Evolutionary conservation across 2,329 filamentous ascomycete species (phyloP), one percentile per base, ranked within the genome.

Genomic region (Aspergillus texensis): DNA sequence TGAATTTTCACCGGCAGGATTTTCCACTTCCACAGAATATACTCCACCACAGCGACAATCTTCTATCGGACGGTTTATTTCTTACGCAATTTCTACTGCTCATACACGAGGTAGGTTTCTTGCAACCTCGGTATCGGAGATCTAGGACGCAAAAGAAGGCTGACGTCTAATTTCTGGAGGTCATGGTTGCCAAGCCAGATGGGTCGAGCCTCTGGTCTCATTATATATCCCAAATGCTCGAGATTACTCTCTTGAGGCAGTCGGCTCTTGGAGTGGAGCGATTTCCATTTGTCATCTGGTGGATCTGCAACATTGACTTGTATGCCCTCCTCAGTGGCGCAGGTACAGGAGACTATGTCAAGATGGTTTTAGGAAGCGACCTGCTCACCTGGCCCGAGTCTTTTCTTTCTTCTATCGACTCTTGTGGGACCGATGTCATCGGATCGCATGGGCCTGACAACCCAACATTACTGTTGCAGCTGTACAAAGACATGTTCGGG

Each of bases 31-130:
- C 86, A 3, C 79, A 84, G 61, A 78, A 66, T 55, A 79, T 74
- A 57, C 67, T 84, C 9, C 78, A 77, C 28, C 82, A 78, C 48
- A 75, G 80, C 14, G 77, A 83, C 53, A 83, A 87, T 67, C 74
- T 86, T n/a, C 79, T 82, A 21, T 85, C 83, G 0, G 84, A 87
- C 68, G 84, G 83, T n/a, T 78, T 83, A 28, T 83, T 87, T 62
- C 78, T 86, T 32, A 83, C 84, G 1, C 85, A 88, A 70, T 86
- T 86, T 65, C 74, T 88, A 4, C 78, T 88, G 9, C 79, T 87
- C 36, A 74, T 87, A 24, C 87, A 87, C 69, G 85, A 87, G 75
- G 83, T 86, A 72, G 78, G 65, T 60, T 65, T 54, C 39, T 16
- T 41, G n/a, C 5, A 19, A n/a, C 12, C 6, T 19, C 3, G 16